These are phyloP conservation scores for Populus nigra DNA, from an alignment of 345 rosid genomes.

Conservation along the genomic window DNA sequence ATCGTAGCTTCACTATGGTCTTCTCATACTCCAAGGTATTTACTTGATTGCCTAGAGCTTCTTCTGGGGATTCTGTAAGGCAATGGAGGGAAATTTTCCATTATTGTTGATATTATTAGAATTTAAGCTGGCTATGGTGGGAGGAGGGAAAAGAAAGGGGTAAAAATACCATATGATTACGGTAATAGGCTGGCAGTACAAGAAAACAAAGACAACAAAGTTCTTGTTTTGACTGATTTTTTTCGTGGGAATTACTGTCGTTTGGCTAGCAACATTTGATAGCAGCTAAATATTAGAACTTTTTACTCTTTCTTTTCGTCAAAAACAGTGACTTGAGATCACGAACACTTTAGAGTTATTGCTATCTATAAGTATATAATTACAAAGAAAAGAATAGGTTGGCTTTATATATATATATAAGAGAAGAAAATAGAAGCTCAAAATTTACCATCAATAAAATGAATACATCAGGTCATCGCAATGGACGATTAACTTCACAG, in stretches of 20 bases:
- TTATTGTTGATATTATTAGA: not conserved
- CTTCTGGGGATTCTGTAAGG: conserved; percentile 23
- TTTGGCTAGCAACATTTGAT: no score
- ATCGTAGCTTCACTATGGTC: conserved; percentile 23
- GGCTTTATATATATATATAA: not conserved
- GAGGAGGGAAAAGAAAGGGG: not conserved
- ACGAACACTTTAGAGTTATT: no score
- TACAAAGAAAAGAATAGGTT: not conserved
- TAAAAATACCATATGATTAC: not conserved
- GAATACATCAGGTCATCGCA: not conserved
- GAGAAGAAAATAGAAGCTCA: not conserved
- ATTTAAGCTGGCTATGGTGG: not conserved
- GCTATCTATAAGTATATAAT: no score
- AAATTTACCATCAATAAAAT: not conserved
- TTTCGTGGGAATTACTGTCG: no score
- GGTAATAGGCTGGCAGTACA: not conserved
- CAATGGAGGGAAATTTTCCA: conserved; percentile 30
- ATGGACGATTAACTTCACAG: not conserved
- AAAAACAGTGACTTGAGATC: no score
- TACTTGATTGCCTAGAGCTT: conserved; percentile 29
- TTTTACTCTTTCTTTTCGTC: no score
- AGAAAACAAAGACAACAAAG: not conserved
- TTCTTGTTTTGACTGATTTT: not conserved
- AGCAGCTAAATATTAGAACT: no score
- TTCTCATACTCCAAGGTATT: conserved; percentile 28